Evolutionary conservation across 1,139 yeast species (phyloP).

Genomic region (Pichia sp.): DNA sequence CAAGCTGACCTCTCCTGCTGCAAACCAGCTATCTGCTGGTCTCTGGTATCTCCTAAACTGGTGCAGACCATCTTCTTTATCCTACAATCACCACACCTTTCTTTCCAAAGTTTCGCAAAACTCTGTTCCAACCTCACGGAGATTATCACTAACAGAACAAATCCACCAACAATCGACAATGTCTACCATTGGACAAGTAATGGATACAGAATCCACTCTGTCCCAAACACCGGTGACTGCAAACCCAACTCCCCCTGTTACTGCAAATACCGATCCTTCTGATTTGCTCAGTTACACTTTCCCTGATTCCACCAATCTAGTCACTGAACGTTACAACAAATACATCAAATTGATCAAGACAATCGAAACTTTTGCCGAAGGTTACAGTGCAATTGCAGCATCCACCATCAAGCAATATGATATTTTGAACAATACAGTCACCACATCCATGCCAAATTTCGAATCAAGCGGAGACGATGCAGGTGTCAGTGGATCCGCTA

Average conservation of each 20-base stretch:
- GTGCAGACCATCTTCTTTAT: no score
- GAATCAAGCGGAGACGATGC: conserved; percentile 27
- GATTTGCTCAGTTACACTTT: conserved; percentile 18
- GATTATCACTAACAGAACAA: no score
- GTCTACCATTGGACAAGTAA: not conserved
- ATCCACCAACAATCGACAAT: no score
- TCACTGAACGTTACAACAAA: conserved; percentile 32
- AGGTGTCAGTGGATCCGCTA: conserved; percentile 29
- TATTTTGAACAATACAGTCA: conserved; percentile 23
- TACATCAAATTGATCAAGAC: conserved; percentile 29
- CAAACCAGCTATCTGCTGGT: no score
- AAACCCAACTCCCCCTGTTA: not conserved
- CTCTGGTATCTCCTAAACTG: no score
- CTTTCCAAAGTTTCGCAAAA: no score
- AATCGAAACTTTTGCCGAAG: conserved; percentile 25
- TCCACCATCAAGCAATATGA: conserved; percentile 26
- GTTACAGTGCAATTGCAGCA: conserved; percentile 24
- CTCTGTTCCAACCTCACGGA: no score
- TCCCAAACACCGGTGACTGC: not conserved
- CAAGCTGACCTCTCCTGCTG: no score
- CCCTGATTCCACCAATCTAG: conserved; percentile 29
- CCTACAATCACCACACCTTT: no score
- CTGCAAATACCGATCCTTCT: not conserved
- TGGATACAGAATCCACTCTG: not conserved
- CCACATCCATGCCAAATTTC: conserved; percentile 27